phyloP scores from a whole-genome alignment of 192 early-diverging fungal species.

The Polychytrium aggregatum region DNA sequence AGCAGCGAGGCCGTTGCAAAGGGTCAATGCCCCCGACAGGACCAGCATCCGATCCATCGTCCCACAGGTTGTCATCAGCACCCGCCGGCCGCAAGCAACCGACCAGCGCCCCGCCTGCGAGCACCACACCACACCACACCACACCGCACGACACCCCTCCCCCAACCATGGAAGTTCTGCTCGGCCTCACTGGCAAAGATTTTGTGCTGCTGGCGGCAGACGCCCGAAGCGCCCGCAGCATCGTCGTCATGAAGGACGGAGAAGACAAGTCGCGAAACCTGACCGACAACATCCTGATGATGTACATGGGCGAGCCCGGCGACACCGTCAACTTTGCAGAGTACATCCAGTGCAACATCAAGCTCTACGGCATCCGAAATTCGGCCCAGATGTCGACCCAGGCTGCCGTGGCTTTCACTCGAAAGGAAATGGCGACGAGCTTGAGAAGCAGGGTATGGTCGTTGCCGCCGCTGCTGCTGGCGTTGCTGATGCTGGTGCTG shows the following conservation, averaged over 20 bases:
- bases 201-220: slow-evolving; percentile 84
- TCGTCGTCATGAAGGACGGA: slow-evolving; percentile 83
- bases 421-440: slow-evolving; percentile 75
- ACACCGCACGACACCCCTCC: too few species aligned
- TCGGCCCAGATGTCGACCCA: slow-evolving; percentile 68
- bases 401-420: slow-evolving; percentile 70
- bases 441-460: slow-evolving; percentile 55
- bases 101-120: too few species aligned
- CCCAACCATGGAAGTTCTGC: slow-evolving; percentile 53
- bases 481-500: too few species aligned
- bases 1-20: too few species aligned
- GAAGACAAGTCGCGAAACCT: slow-evolving; percentile 86
- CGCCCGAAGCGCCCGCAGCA: slow-evolving; percentile 58
- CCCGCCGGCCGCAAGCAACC: too few species aligned
- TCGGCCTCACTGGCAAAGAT: slow-evolving; percentile 88
- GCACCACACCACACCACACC: too few species aligned
- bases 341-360: slow-evolving; percentile 87
- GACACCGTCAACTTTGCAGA: slow-evolving; percentile 92
- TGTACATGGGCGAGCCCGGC: slow-evolving; percentile 81
- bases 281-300: slow-evolving; percentile 69
- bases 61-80: too few species aligned
- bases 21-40: too few species aligned
- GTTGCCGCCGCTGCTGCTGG: too few species aligned
- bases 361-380: slow-evolving; percentile 81
- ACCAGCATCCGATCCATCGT: too few species aligned